phyloP scores from a whole-genome alignment of 202 grass and related monocot genomes.

The Carex arenaria region DNA sequence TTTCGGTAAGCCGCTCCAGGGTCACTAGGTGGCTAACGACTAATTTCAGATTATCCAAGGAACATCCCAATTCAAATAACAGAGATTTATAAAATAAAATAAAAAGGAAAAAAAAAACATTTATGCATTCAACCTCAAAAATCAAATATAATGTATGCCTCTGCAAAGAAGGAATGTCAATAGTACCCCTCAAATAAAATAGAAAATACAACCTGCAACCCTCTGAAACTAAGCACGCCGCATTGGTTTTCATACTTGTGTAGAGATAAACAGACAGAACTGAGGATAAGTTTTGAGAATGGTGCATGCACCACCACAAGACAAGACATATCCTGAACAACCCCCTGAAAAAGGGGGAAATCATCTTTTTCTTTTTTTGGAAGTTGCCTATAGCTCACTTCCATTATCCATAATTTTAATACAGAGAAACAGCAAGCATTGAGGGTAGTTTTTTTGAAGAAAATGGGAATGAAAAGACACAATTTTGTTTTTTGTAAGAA shows the following conservation, averaged over 20 bases:
- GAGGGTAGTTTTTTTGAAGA: neutral
- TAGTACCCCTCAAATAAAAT: neutral
- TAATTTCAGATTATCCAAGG: neutral
- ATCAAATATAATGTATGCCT: neutral
- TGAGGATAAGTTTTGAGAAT: neutral
- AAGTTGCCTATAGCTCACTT: no score
- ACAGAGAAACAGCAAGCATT: neutral
- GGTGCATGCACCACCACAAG: neutral
- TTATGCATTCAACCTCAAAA: neutral
- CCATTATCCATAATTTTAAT: neutral
- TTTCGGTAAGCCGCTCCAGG: neutral
- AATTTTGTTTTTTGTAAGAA: neutral
- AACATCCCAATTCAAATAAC: neutral
- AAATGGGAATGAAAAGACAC: neutral
- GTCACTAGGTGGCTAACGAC: neutral
- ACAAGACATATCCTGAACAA: neutral
- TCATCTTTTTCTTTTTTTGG: no score
- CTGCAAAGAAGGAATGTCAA: neutral
- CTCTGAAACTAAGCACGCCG: neutral
- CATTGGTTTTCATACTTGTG: neutral
- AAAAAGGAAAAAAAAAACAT: neutral
- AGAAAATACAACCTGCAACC: neutral
- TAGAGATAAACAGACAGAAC: neutral
- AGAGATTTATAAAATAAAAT: neutral
- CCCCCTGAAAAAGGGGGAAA: neutral